A percentile compares a stretch with the other conserved stretches of the same genome.
Conservation (phyloP, 768 basidiomycete genomes). For the Gloeopeniophorella convolvens region DNA sequence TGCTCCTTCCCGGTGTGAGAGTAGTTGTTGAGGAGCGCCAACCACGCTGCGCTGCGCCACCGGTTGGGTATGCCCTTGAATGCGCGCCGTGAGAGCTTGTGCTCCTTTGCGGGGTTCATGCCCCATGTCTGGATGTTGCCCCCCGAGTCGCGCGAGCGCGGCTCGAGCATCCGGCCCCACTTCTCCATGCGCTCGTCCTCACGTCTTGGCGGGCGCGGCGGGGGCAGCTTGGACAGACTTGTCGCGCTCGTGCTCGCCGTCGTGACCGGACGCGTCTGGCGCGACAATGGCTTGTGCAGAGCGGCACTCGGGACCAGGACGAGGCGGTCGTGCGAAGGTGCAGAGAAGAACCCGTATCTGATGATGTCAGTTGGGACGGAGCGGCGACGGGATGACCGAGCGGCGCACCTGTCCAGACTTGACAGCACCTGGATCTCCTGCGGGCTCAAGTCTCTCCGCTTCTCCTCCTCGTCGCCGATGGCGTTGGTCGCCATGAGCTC, state of each 20-base stretch:
- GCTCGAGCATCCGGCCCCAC: slow-evolving; percentile 88
- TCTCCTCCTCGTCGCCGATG: slow-evolving; percentile 51
- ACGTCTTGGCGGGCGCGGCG: slow-evolving; percentile 41
- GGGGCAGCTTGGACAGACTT: slow-evolving; percentile 39
- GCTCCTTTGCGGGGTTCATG: slow-evolving; percentile 56
- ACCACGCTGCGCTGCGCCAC: slow-evolving; percentile 93
- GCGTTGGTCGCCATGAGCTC: slow-evolving; percentile 54
- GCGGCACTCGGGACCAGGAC: slow-evolving; percentile 62
- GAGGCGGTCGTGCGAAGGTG: slow-evolving; percentile 78
- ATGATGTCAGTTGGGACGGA: neutral
- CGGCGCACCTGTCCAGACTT: slow-evolving; percentile 79
- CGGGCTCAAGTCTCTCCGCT: slow-evolving; percentile 57
- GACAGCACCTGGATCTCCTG: slow-evolving; percentile 68
- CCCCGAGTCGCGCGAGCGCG: slow-evolving; percentile 62
- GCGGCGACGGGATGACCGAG: neutral
- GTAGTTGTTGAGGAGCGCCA: slow-evolving; percentile 58
- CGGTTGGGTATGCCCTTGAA: slow-evolving; percentile 97
- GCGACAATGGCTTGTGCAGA: slow-evolving; percentile 50
- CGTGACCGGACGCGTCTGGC: slow-evolving; percentile 28
- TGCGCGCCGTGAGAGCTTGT: slow-evolving; percentile 64
- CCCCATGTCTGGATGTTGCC: slow-evolving; percentile 73
- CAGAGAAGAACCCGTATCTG: slow-evolving; percentile 89
- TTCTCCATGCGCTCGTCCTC: slow-evolving; percentile 79
- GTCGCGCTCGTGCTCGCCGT: slow-evolving; percentile 42
- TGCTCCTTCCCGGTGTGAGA: slow-evolving; percentile 41